These are phyloP conservation scores for Xylona heveae DNA, from an alignment of 495 filamentous ascomycete genomes.

Conservation along the genomic window DNA sequence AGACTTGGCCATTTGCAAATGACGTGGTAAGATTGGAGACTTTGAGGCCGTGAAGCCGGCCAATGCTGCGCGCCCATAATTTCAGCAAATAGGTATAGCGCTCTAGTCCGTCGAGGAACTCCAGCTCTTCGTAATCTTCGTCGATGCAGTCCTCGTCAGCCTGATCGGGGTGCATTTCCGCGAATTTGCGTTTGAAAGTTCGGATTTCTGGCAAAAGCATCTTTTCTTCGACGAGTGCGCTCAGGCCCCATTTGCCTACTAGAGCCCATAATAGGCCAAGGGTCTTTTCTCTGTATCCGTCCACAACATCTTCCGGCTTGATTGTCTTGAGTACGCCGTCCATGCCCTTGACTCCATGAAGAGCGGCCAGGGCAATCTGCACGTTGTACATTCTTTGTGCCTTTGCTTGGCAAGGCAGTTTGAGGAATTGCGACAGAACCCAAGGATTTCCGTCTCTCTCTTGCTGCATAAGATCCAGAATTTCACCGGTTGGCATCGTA, in stretches of 20 bases:
- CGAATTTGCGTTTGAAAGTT: constrained; percentile 15
- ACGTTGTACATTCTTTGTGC: constrained; percentile 40
- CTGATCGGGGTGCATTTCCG: constrained; percentile 7
- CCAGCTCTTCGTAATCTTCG: constrained; percentile 5
- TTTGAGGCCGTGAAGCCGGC: constrained; percentile 20
- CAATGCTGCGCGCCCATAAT: constrained; percentile 31
- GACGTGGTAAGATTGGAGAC: constrained; percentile 36
- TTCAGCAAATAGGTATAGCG: constrained; percentile 23
- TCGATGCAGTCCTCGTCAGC: constrained; percentile 8
- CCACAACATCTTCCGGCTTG: constrained; percentile 37
- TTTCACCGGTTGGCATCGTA: constrained; percentile 16
- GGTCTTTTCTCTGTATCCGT: constrained; percentile 47
- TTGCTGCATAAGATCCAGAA: no score
- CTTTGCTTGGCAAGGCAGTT: constrained; percentile 33
- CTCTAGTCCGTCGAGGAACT: constrained; percentile 11
- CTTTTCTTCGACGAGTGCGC: constrained; percentile 29
- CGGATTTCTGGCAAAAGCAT: constrained; percentile 29
- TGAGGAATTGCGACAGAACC: constrained; percentile 35
- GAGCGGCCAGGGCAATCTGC: constrained; percentile 31
- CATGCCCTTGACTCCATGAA: constrained; percentile 20
- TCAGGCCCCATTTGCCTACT: constrained; percentile 33
- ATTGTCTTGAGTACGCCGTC: constrained; percentile 17
- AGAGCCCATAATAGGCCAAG: constrained; percentile 39
- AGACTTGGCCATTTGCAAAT: constrained; percentile 34
- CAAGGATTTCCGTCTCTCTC: constrained; percentile 12